Percentiles rank a stretch among this genome's conserved stretches.
These are phyloP conservation scores for Raphanus sativus DNA, from an alignment of 345 rosid genomes.

Conservation along the genomic window DNA sequence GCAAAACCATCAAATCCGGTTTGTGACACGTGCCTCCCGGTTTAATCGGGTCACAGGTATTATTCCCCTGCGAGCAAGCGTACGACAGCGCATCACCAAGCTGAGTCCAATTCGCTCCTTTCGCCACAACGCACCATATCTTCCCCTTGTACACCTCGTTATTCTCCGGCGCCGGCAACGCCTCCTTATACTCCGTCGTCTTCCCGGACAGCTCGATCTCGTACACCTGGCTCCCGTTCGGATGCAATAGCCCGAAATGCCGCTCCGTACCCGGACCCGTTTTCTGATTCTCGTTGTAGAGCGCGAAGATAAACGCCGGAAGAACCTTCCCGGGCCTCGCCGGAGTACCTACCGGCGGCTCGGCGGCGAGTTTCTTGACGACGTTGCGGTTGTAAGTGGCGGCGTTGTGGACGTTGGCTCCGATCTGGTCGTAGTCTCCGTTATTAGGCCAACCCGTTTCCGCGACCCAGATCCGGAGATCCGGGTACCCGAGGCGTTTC, in stretches of 20 bases:
- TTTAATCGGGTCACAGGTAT: conserved; percentile 67
- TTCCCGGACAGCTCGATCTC: conserved; percentile 72
- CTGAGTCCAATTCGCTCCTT: conserved; percentile 57
- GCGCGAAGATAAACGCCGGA: conserved; percentile 68
- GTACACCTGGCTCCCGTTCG: conserved; percentile 60
- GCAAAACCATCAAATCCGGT: conserved; percentile 58
- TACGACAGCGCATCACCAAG: conserved; percentile 62
- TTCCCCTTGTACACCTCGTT: conserved; percentile 72
- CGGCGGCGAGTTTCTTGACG: conserved; percentile 54
- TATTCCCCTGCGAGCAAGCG: conserved; percentile 92
- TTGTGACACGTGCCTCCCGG: conserved; percentile 55
- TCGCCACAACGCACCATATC: conserved; percentile 80
- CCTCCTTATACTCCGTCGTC: conserved; percentile 43
- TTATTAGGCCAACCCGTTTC: conserved; percentile 97
- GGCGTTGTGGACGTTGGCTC: conserved; percentile 79
- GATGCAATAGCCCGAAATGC: conserved; percentile 78
- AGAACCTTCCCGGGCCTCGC: conserved; percentile 69
- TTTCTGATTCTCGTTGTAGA: conserved; percentile 87
- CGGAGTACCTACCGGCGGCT: conserved; percentile 76
- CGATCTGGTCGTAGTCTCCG: conserved; percentile 88
- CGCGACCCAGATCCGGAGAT: conserved; percentile 75
- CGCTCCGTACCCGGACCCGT: conserved; percentile 91
- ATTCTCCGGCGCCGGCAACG: conserved; percentile 64
- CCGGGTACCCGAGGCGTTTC: conserved; percentile 68
- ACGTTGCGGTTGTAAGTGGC: conserved; percentile 85